phyloP scores from a whole-genome alignment of 2,329 filamentous ascomycete genomes.

The Triangularia verruculosa region DNA sequence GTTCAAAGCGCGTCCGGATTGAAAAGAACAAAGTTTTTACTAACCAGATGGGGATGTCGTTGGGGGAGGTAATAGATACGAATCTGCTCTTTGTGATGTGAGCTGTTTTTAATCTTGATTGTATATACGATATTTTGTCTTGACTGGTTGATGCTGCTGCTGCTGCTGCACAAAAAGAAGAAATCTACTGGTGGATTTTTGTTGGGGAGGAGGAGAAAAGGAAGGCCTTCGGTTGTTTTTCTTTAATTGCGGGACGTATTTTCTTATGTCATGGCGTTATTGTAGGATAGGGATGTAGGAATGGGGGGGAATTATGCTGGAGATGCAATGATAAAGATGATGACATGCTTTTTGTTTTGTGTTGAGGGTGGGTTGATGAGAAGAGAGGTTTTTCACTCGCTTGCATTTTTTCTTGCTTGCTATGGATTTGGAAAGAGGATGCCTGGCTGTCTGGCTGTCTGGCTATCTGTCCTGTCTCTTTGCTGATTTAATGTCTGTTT shows the following conservation, averaged over 20 bases:
- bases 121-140: not conserved
- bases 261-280: not conserved
- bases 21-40: conserved; percentile 13
- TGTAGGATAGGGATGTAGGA: not conserved
- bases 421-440: too few species aligned
- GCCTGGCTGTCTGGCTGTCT: too few species aligned
- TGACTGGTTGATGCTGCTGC: not conserved
- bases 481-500: too few species aligned
- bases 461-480: not conserved
- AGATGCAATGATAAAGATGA: not conserved
- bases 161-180: not conserved
- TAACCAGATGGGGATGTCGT: conserved; percentile 5
- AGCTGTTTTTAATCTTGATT: conserved; percentile 42
- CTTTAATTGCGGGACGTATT: too few species aligned
- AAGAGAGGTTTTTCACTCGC: not conserved
- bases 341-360: not conserved
- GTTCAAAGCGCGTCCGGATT: conserved; percentile 27
- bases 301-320: not conserved
- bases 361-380: not conserved
- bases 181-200: not conserved
- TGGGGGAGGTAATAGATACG: conserved; percentile 46
- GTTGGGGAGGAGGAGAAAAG: not conserved
- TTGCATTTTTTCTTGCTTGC: not conserved
- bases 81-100: conserved; percentile 63
- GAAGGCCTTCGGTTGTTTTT: not conserved